A percentile compares a stretch with the other conserved stretches of the same genome.
phyloP scores from a whole-genome alignment of 768 basidiomycete species.

The Boletus patriciae region DNA sequence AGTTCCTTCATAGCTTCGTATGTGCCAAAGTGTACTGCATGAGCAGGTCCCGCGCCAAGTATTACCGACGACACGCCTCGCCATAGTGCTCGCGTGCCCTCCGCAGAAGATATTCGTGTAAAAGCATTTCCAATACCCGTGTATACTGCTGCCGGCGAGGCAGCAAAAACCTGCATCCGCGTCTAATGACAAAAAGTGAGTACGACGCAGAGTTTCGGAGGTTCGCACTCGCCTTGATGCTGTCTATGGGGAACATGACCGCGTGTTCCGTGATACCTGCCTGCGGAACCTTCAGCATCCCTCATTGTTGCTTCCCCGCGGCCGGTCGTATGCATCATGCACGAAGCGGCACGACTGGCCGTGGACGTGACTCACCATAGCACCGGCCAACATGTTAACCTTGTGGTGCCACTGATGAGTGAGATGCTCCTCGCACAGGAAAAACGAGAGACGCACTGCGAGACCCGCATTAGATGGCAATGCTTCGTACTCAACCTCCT shows the following conservation, averaged over 20 bases:
- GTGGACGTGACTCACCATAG: conserved; percentile 63
- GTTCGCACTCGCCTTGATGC: conserved; percentile 78
- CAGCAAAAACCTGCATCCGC: conserved; percentile 96
- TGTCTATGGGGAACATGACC: conserved; percentile 98
- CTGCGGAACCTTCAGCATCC: conserved; percentile 43
- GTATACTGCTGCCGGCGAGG: conserved; percentile 83
- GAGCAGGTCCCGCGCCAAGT: conserved; percentile 95
- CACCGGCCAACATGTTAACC: conserved; percentile 98
- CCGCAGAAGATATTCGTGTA: conserved; percentile 88
- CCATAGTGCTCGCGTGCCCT: conserved; percentile 91
- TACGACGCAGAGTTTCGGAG: not conserved
- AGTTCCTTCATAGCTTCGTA: conserved; percentile 95
- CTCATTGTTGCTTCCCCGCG: not conserved
- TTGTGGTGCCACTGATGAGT: conserved; percentile 30
- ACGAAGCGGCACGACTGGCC: not conserved
- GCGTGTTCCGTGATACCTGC: conserved; percentile 99
- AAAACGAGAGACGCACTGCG: conserved; percentile 43
- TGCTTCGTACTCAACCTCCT: conserved; percentile 62
- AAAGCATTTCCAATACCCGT: conserved; percentile 90
- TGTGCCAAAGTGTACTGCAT: conserved; percentile 96
- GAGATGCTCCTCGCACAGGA: conserved; percentile 13
- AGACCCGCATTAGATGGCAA: conserved; percentile 78
- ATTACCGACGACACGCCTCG: conserved; percentile 95
- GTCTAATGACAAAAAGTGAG: conserved; percentile 54
- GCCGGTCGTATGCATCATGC: not conserved